Conservation (phyloP, 177 flowering plant species). For the Telopea speciosissima region DNA sequence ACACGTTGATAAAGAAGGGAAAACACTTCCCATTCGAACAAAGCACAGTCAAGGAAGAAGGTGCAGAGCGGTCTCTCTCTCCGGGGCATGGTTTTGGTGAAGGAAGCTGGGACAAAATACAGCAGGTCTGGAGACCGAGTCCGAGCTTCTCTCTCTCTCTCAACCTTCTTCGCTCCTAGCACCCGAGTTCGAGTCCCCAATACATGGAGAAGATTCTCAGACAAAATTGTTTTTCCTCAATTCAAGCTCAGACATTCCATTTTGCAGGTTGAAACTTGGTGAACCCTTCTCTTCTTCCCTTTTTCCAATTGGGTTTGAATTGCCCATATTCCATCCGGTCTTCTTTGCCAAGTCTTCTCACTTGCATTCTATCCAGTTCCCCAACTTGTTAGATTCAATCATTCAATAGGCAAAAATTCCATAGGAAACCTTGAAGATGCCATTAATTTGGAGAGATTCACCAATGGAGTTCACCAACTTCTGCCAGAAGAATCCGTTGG, state of each 20-base stretch:
- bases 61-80: too few species aligned
- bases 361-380: slow-evolving; percentile 24
- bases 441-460: slow-evolving; percentile 7
- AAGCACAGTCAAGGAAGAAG: too few species aligned
- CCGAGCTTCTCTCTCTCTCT: too few species aligned
- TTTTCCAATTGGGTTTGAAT: slow-evolving; percentile 13
- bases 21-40: too few species aligned
- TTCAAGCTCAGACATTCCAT: slow-evolving; percentile 11
- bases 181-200: slow-evolving; percentile 26
- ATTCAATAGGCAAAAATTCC: slow-evolving; percentile 22
- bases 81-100: too few species aligned
- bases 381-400: slow-evolving; percentile 22
- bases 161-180: slow-evolving; percentile 25
- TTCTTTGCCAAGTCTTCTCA: slow-evolving; percentile 8
- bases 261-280: slow-evolving; percentile 1
- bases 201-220: slow-evolving; percentile 27
- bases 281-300: slow-evolving; percentile 8
- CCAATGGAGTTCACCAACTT: slow-evolving; percentile 11
- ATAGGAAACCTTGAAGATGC: slow-evolving; percentile 24
- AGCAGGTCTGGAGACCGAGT: too few species aligned
- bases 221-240: slow-evolving; percentile 19
- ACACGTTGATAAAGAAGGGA: too few species aligned
- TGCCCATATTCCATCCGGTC: slow-evolving; percentile 15
- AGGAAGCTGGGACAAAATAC: too few species aligned
- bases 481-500: slow-evolving; percentile 17